Percentiles rank a stretch among this genome's conserved stretches.
These are phyloP conservation scores for Trametes sp. DNA, from an alignment of 1,284 basidiomycete genomes.

Conservation along the genomic window DNA sequence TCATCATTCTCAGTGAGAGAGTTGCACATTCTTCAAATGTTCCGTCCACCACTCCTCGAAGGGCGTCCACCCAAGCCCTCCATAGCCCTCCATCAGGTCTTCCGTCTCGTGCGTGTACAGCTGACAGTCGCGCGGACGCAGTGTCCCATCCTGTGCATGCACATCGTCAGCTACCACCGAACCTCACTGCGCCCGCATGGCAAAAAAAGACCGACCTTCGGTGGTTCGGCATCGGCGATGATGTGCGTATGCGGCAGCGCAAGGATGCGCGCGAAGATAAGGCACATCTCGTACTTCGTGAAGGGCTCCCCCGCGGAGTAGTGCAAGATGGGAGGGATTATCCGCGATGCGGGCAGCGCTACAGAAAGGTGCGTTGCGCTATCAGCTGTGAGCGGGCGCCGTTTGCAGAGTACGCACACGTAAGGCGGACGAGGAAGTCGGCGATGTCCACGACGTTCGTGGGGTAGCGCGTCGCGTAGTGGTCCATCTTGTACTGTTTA, in stretches of 20 bases:
- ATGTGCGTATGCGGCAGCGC: conserved; percentile 71
- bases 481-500: conserved; percentile 86
- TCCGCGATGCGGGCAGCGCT: conserved; percentile 39
- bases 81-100: conserved; percentile 58
- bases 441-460: conserved; percentile 83
- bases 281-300: conserved; percentile 88
- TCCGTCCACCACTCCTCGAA: conserved; percentile 82
- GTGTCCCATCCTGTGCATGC: conserved; percentile 46
- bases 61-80: conserved; percentile 63
- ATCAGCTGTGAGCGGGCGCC: not conserved
- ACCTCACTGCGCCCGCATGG: not conserved
- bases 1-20: too few relatives aligned
- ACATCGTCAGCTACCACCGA: conserved; percentile 1
- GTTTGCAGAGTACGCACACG: conserved; percentile 51
- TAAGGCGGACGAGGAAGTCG: conserved; percentile 72
- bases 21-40: conserved; percentile 42
- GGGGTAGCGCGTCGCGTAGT: conserved; percentile 84
- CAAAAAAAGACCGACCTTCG: conserved; percentile 46
- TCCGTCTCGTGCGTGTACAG: conserved; percentile 76
- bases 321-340: conserved; percentile 74
- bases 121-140: conserved; percentile 75
- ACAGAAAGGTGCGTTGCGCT: not conserved
- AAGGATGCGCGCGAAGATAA: conserved; percentile 74
- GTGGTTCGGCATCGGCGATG: conserved; percentile 68
- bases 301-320: conserved; percentile 78